These are phyloP conservation scores for Priceomyces castillae DNA, from an alignment of 805 yeast species.

Conservation along the genomic window DNA sequence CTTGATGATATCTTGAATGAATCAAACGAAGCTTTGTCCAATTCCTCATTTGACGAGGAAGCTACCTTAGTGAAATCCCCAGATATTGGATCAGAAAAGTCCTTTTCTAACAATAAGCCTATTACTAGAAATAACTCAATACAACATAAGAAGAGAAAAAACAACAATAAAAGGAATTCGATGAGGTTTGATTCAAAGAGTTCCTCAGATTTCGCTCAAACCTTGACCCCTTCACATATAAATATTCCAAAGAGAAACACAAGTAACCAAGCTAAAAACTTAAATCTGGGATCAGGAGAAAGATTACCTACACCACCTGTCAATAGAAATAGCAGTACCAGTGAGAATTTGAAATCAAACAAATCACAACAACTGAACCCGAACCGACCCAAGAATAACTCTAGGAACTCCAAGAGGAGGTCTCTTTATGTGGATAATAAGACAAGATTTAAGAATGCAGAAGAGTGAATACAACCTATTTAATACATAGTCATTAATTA, in stretches of 20 bases:
- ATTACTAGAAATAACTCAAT: constrained; percentile 17
- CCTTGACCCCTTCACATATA: constrained; percentile 18
- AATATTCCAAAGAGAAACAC: constrained; percentile 17
- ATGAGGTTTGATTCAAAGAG: constrained; percentile 26
- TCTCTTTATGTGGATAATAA: constrained; percentile 28
- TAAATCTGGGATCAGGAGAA: background rate
- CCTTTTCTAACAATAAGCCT: background rate
- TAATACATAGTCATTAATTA: background rate
- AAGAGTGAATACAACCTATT: background rate
- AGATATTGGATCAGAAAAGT: constrained; percentile 8
- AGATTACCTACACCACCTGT: constrained; percentile 31
- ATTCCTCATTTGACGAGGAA: constrained; percentile 33
- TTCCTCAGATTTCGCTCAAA: constrained; percentile 16
- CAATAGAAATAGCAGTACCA: constrained; percentile 1
- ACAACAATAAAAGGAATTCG: constrained; percentile 29
- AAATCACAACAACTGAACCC: background rate
- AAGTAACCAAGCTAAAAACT: background rate
- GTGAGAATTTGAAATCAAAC: background rate
- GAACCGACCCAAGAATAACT: background rate
- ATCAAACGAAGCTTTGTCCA: constrained; percentile 29
- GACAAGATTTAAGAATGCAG: background rate
- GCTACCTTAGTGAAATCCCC: constrained; percentile 23
- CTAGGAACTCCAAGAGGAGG: constrained; percentile 23
- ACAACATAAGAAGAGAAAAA: constrained; percentile 27
- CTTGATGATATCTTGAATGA: constrained; percentile 34